These are phyloP conservation scores for Phaeophleospora eucalypticola DNA, from an alignment of 2,329 filamentous ascomycete species.

Conservation along the genomic window DNA sequence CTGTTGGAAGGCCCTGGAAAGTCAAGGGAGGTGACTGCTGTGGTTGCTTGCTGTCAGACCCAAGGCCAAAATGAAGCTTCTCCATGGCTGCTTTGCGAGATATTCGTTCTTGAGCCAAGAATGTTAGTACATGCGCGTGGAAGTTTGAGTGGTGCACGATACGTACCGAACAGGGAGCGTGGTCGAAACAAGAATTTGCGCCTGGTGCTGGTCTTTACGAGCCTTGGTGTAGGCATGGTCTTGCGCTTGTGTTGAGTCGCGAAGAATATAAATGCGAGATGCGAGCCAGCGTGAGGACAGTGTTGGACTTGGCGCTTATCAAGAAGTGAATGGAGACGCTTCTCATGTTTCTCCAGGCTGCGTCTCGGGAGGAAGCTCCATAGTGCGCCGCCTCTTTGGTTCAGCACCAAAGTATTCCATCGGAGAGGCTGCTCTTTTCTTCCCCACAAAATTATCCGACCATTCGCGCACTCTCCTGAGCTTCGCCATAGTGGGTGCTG, in stretches of 20 bases:
- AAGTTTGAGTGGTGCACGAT: no score
- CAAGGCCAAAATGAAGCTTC: not conserved
- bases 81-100: no score
- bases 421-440: constrained; percentile 2
- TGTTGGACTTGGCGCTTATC: not conserved
- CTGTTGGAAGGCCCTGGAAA: not conserved
- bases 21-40: not conserved
- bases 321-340: not conserved
- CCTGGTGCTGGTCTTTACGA: no score
- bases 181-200: no score
- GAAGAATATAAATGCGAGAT: not conserved
- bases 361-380: constrained; percentile 7
- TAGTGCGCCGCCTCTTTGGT: not conserved
- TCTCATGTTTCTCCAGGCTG: not conserved
- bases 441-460: constrained; percentile 65
- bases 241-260: not conserved
- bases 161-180: no score
- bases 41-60: not conserved
- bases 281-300: not conserved
- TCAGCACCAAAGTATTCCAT: not conserved
- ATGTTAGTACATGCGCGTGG: no score
- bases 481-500: constrained; percentile 60
- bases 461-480: constrained; percentile 67
- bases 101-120: no score
- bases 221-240: no score